Base-by-base conservation (phyloP, 2,329 filamentous ascomycete species). In the Cercospora sp. region DNA sequence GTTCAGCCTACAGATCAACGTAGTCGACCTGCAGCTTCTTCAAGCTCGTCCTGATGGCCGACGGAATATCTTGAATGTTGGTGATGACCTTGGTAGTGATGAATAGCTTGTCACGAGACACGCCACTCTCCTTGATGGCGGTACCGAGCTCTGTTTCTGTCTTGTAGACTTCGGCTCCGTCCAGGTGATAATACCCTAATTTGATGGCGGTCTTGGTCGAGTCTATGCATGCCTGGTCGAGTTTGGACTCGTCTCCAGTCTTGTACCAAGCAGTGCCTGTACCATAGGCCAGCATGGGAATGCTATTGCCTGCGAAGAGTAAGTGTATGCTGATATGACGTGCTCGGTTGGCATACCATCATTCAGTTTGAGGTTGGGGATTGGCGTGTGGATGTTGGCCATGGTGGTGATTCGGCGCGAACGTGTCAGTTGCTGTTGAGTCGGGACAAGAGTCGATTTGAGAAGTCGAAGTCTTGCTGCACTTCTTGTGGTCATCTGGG, bases 221-320 rank as follows among this genome's bases (percentile, higher is more conserved):
- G 62, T 89, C 86, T 13, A 89, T 82, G 61, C 85, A 81, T 5
- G 84, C 82, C 66, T 88, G 80, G 71, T 92, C 88, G 51, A 89
- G 80, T 58, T 84, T 80, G 59, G 78, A 77, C 68, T 84, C 82
- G 8, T 83, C 79, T 2, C 81, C 80, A 3, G 77, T 77, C 72
- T 86, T 86, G 77, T 86, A 91, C 80, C 83, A 89, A 26, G 90
- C 89, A 0, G 90, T 92, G 51, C 91, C 91, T 3, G 91, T 86
- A 26, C 91, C 91, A 74, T 91, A 93, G 49, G 84, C 89, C 18
- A 93, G 81, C 83, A 91, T 85, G 10, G 91, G 91, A 63, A 94
- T 91, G 67, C 87, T 85, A 69, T 87, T 87, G 69, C 90, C 53
- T 58, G 53, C 30, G 26, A 18, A 32, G 26, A 10, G 53, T 58